Evolutionary conservation across 139 green algal species (phyloP), one percentile per base, ranked within the genome.

Genomic region (Astrephomene gubernaculifera): DNA sequence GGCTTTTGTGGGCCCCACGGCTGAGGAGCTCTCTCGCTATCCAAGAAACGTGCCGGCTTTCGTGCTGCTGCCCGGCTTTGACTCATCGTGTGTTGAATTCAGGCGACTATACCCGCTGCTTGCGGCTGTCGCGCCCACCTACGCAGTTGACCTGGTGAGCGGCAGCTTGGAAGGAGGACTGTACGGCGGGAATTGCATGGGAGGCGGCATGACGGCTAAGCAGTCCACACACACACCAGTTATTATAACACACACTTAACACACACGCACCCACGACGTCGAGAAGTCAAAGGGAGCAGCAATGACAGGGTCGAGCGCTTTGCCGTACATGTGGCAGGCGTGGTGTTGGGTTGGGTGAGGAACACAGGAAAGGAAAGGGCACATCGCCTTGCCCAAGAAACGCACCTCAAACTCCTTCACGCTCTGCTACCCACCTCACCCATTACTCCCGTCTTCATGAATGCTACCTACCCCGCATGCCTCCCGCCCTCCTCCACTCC

Each of bases 1-100:
- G 12, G 89, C 89, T 43, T 89, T 86, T 41, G 83, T 91, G 3
- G 89, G 89, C 0, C 91, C 91, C n/a, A 87, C 36, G 1, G 7
- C 35, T 2, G 60, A 76, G 4, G 69, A 90, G 73, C 65, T 88
- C 25, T 49, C n/a, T 21, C 36, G 39, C 36, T 76, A 81, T 9
- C n/a, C 80, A 2, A 7, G 39, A 9, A 70, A 87, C n/a, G 67
- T 31, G 4, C 92, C 94, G 1, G 92, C 92, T 0, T 83, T 99
- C 29, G 82, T 98, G 41, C 79, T 98, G 43, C 92, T 99, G 41
- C 97, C 98, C 88, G 94, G 95, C 67, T 98, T 99, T 81, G 97
- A 99, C 83, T 89, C 72, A 74, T 91, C 74, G 49, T 94, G 87
- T 79, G 86, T 99, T 31, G 97, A 99, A 90, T 98, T 96, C 76